Percentiles rank a stretch among this genome's conserved stretches.
These are phyloP conservation scores for Starmera amethionina DNA, from an alignment of 805 yeast genomes.

Conservation along the genomic window DNA sequence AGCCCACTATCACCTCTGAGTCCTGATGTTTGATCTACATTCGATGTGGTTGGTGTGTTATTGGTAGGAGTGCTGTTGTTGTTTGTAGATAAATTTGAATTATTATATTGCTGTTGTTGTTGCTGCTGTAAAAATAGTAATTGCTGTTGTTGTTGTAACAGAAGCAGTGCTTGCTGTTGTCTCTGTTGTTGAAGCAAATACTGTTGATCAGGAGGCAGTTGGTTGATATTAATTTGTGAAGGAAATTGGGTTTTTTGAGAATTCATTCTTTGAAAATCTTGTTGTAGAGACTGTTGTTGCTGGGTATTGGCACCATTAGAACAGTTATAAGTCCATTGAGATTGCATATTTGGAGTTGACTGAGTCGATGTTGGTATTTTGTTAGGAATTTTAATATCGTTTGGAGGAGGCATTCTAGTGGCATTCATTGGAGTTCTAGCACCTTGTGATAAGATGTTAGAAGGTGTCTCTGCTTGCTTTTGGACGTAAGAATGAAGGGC, in stretches of 20 bases:
- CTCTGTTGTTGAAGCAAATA: neutral
- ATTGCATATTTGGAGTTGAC: neutral
- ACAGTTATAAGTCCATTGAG: neutral
- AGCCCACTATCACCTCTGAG: constrained; percentile 33
- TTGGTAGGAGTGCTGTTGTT: neutral
- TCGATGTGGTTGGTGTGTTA: neutral
- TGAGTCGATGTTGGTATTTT: neutral
- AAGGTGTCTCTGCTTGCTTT: constrained; percentile 10
- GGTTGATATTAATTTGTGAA: constrained; percentile 1
- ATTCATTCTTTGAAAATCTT: constrained; percentile 17
- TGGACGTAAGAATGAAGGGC: constrained; percentile 33
- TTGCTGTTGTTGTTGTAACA: neutral
- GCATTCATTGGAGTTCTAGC: neutral
- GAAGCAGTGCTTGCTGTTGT: neutral
- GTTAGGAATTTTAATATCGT: neutral
- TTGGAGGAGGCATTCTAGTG: constrained; percentile 3
- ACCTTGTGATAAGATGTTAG: too few relatives aligned
- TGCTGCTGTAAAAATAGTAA: constrained; percentile 3
- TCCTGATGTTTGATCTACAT: constrained; percentile 6
- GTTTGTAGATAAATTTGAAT: neutral
- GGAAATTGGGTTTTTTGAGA: constrained; percentile 12
- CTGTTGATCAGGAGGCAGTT: neutral
- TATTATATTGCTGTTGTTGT: neutral
- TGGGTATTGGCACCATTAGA: neutral
- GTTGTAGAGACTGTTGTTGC: constrained; percentile 19